phyloP scores from a whole-genome alignment of 192 early-diverging fungal species.

The Podila epigama region DNA sequence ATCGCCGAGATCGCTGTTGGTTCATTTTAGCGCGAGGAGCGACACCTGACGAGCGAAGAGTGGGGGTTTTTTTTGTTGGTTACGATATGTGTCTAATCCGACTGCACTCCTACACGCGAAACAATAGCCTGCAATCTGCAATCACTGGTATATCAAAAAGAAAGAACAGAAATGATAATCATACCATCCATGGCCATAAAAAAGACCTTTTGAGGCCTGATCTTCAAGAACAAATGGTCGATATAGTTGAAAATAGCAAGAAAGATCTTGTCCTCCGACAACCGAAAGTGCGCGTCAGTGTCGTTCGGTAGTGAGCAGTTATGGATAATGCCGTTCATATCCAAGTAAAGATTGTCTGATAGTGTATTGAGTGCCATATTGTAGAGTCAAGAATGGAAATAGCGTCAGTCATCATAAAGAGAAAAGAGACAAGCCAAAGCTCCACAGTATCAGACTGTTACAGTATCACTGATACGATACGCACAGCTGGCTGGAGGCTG shows the following conservation, averaged over 20 bases:
- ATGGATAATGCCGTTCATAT: slow-evolving; percentile 99
- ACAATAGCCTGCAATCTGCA: too few relatives aligned
- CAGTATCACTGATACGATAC: too few relatives aligned
- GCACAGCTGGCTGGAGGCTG: too few relatives aligned
- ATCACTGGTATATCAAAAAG: not conserved
- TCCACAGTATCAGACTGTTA: too few relatives aligned
- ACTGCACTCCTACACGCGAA: too few relatives aligned
- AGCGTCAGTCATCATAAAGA: not conserved
- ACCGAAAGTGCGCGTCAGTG: slow-evolving; percentile 82
- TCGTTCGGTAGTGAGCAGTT: slow-evolving; percentile 96
- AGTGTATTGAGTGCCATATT: not conserved
- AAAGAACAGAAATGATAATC: not conserved
- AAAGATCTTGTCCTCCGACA: slow-evolving; percentile 95
- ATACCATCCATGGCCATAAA: slow-evolving; percentile 92
- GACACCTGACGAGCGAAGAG: slow-evolving; percentile 63
- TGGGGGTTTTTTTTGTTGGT: not conserved
- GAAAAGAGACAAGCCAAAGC: too few relatives aligned
- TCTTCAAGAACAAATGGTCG: slow-evolving; percentile 90
- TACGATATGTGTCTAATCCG: too few relatives aligned
- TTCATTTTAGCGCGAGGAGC: slow-evolving; percentile 99
- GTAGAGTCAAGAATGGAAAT: not conserved
- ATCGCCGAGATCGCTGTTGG: slow-evolving; percentile 96
- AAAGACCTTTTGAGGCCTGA: slow-evolving; percentile 93
- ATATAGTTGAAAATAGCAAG: slow-evolving; percentile 95
- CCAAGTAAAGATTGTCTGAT: slow-evolving; percentile 94